These are phyloP conservation scores for Ganoderma lucidum DNA, from an alignment of 1,284 basidiomycete genomes.

Conservation along the genomic window DNA sequence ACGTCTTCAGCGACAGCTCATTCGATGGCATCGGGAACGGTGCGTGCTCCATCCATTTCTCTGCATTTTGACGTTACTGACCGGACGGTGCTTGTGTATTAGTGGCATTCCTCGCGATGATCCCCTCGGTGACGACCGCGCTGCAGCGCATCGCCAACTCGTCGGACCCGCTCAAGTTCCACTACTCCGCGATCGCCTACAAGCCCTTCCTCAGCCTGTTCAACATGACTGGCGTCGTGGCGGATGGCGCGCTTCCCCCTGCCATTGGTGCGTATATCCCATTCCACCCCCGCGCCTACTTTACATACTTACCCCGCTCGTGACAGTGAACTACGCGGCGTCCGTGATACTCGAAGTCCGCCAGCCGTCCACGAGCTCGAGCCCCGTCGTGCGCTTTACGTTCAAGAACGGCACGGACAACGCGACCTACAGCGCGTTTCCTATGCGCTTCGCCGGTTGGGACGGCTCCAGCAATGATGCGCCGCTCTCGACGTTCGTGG, in stretches of 20 bases:
- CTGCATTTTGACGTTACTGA: background rate
- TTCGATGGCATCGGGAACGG: conserved; percentile 49
- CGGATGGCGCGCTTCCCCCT: conserved; percentile 41
- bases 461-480: conserved; percentile 50
- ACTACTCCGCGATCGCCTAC: conserved; percentile 55
- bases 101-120: conserved; percentile 56
- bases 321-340: conserved; percentile 55
- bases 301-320: background rate
- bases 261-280: conserved; percentile 42
- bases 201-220: conserved; percentile 64
- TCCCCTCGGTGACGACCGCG: conserved; percentile 53
- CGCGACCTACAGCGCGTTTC: conserved; percentile 38
- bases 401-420: conserved; percentile 65
- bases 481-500: conserved; percentile 62
- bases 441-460: conserved; percentile 40
- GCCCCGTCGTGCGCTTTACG: conserved; percentile 58
- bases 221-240: conserved; percentile 55
- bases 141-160: conserved; percentile 52
- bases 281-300: background rate
- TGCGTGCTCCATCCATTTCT: conserved; percentile 13
- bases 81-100: background rate
- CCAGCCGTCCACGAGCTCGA: conserved; percentile 34
- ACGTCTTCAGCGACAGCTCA: conserved; percentile 51
- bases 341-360: conserved; percentile 51
- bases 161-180: conserved; percentile 51